Conservation (phyloP, 139 green algal species). For the Closterium sp. region DNA sequence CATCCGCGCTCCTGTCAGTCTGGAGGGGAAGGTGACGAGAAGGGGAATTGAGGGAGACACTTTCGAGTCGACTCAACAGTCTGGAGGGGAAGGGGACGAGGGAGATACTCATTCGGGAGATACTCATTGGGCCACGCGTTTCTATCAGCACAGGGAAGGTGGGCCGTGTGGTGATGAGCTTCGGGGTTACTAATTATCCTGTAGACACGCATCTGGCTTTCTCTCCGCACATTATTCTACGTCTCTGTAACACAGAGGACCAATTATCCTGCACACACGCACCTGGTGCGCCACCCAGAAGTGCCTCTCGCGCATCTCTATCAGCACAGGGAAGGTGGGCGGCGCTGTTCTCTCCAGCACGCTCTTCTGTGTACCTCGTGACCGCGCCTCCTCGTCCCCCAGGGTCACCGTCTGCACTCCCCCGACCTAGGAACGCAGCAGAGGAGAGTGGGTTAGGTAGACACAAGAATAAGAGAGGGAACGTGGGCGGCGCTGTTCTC, state of each 20-base stretch:
- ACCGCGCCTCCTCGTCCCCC: conserved; percentile 80
- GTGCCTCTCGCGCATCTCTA: conserved; percentile 91
- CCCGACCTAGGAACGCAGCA: conserved; percentile 35
- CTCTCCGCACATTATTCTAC: conserved; percentile 11
- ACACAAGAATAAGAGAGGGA: neutral
- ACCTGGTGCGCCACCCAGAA: conserved; percentile 72
- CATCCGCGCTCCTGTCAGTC: conserved; percentile 44
- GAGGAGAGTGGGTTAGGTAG: neutral
- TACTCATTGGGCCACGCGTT: too few relatives aligned
- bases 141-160: conserved; percentile 94
- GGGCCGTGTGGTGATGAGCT: too few relatives aligned
- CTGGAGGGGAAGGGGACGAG: too few relatives aligned
- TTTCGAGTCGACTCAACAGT: too few relatives aligned
- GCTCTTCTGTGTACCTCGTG: conserved; percentile 89
- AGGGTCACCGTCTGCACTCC: conserved; percentile 50
- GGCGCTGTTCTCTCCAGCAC: conserved; percentile 88
- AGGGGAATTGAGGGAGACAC: neutral
- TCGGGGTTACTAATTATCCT: too few relatives aligned
- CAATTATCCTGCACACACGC: conserved; percentile 28
- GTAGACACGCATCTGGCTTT: too few relatives aligned
- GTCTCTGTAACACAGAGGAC: too few relatives aligned
- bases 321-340: conserved; percentile 87
- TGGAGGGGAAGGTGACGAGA: neutral
- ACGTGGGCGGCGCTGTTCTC: conserved; percentile 67
- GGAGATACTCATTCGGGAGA: too few relatives aligned